Evolutionary conservation across 2,329 filamentous ascomycete species (phyloP).

Genomic region (Diaporthe sp.): DNA sequence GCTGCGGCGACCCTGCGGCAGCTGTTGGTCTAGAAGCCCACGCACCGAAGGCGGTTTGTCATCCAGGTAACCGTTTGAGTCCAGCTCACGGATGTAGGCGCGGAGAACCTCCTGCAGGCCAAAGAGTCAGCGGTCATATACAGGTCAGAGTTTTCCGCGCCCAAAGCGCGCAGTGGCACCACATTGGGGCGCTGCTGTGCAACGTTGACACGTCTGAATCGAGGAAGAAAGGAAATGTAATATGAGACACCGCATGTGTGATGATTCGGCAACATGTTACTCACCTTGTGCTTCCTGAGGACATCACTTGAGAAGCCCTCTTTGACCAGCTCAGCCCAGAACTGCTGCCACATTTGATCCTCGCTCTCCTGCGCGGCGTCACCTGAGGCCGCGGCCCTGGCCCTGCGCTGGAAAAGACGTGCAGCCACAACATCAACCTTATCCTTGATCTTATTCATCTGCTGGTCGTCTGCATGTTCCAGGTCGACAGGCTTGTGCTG

Average conservation of each 20-base stretch:
- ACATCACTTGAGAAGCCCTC: conserved; percentile 71
- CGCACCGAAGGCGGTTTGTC: conserved; percentile 63
- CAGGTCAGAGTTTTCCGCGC: not conserved
- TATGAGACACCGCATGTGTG: conserved; percentile 28
- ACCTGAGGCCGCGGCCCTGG: conserved; percentile 43
- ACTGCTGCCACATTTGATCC: conserved; percentile 69
- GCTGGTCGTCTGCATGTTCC: conserved; percentile 52
- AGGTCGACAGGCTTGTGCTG: conserved; percentile 49
- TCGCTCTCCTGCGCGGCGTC: conserved; percentile 56
- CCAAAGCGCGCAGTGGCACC: conserved; percentile 13
- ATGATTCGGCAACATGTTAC: conserved; percentile 10
- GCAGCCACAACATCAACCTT: conserved; percentile 70
- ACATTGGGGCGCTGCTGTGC: conserved; percentile 34
- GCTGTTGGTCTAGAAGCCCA: conserved; percentile 63
- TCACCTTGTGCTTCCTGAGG: conserved; percentile 68
- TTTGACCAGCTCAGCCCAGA: conserved; percentile 67
- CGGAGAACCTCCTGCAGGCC: conserved; percentile 66
- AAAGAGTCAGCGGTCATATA: conserved; percentile 27
- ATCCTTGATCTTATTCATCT: conserved; percentile 68
- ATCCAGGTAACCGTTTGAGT: conserved; percentile 59
- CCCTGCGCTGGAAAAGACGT: conserved; percentile 60
- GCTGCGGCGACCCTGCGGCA: conserved; percentile 40
- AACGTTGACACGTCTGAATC: conserved; percentile 30
- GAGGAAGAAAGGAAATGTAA: conserved; percentile 17
- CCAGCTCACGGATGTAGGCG: conserved; percentile 72